Evolutionary conservation across 768 basidiomycete species (phyloP).

Genomic region (Podaxis mareebaensis): DNA sequence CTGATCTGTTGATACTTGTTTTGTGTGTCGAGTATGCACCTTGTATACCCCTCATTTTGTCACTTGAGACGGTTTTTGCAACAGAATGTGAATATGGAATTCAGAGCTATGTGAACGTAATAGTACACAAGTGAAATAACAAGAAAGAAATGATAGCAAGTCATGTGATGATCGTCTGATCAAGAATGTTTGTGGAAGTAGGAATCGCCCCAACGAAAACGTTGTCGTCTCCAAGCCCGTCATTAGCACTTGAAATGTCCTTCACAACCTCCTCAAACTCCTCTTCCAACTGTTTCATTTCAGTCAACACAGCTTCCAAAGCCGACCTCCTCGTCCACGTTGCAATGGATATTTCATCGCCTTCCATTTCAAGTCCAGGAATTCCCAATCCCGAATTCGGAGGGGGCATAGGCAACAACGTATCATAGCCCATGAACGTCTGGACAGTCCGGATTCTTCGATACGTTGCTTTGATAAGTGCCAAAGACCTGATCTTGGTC

Average conservation of each 20-base stretch:
- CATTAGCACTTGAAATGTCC: not conserved
- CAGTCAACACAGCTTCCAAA: slow-evolving; percentile 49
- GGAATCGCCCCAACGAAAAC: not conserved
- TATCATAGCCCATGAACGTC: slow-evolving; percentile 61
- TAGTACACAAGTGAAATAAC: not conserved
- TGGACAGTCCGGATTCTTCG: slow-evolving; percentile 63
- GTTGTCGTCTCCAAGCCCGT: not conserved
- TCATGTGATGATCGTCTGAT: not conserved
- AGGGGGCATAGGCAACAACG: slow-evolving; percentile 49
- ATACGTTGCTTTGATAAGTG: slow-evolving; percentile 60
- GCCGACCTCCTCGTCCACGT: slow-evolving; percentile 60
- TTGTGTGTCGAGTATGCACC: not conserved
- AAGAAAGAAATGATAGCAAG: not conserved
- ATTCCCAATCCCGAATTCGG: slow-evolving; percentile 13
- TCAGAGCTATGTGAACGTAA: too few relatives aligned
- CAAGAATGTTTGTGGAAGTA: not conserved
- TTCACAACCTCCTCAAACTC: slow-evolving; percentile 46
- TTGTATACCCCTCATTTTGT: not conserved
- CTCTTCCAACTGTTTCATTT: slow-evolving; percentile 57
- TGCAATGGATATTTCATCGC: slow-evolving; percentile 35
- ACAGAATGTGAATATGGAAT: too few relatives aligned
- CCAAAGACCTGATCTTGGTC: slow-evolving; percentile 47
- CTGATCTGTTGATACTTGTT: slow-evolving; percentile 3
- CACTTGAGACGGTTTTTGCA: too few relatives aligned
- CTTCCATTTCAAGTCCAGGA: slow-evolving; percentile 30